Conservation (phyloP, 1,284 basidiomycete genomes). For the Athelia psychrophila region DNA sequence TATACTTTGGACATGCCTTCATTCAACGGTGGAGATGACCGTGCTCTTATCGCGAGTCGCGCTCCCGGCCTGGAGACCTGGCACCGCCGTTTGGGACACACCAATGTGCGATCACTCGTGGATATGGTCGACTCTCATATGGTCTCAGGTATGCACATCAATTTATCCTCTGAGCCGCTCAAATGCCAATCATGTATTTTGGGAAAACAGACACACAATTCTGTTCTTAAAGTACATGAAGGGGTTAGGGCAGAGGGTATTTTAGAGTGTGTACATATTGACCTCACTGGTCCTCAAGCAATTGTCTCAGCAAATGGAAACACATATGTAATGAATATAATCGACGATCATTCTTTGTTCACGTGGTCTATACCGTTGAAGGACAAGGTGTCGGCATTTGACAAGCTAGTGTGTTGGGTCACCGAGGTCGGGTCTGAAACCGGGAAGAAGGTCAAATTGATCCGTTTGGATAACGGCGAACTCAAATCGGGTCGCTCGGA, state of each 20-base stretch:
- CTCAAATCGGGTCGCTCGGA: conserved; percentile 21
- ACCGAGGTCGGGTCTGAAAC: conserved; percentile 13
- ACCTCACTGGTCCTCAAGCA: conserved; percentile 24
- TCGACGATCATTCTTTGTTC: conserved; percentile 28
- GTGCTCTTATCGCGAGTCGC: conserved; percentile 3
- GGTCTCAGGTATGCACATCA: conserved; percentile 30
- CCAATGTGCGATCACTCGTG: conserved; percentile 20
- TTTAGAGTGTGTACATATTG: conserved; percentile 28
- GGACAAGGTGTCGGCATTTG: conserved; percentile 20
- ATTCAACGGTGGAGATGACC: not conserved
- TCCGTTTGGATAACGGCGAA: conserved; percentile 29
- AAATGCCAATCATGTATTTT: conserved; percentile 21
- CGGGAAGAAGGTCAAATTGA: conserved; percentile 13
- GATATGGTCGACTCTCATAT: conserved; percentile 21
- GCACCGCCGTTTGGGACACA: conserved; percentile 29
- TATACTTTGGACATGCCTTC: not conserved
- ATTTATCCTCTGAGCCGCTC: conserved; percentile 16
- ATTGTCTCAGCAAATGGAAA: conserved; percentile 23
- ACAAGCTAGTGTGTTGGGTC: conserved; percentile 21
- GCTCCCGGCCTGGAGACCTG: conserved; percentile 23
- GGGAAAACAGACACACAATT: conserved; percentile 8
- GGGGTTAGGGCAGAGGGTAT: conserved; percentile 13
- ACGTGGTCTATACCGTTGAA: conserved; percentile 26
- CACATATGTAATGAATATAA: conserved; percentile 30
- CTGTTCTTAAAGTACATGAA: conserved; percentile 5